phyloP scores from a whole-genome alignment of 1,284 basidiomycete genomes.

The Coniferiporia weirii region DNA sequence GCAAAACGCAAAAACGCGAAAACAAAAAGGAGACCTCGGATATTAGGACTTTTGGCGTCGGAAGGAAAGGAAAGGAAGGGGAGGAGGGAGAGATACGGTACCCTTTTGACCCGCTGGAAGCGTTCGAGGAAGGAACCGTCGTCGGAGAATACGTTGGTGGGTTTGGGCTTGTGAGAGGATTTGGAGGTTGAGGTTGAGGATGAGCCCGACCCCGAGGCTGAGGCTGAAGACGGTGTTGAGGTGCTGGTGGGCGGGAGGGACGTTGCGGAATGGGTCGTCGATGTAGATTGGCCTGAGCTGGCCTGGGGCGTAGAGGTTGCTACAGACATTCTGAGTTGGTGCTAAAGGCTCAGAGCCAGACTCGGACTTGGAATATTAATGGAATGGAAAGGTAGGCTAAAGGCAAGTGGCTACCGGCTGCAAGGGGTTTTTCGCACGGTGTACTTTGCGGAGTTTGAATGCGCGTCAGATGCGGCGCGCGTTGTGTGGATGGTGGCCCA shows the following conservation, averaged over 20 bases:
- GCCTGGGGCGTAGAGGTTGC: neutral
- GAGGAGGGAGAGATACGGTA: conserved; percentile 20
- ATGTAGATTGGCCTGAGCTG: neutral
- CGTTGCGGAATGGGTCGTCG: neutral
- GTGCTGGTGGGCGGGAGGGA: neutral
- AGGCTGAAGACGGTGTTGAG: neutral
- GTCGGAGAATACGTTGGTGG: conserved; percentile 52
- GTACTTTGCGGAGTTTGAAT: neutral
- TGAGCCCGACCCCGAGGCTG: too few relatives aligned
- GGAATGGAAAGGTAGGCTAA: too few relatives aligned
- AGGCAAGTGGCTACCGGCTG: too few relatives aligned
- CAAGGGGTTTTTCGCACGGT: neutral
- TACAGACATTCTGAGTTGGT: neutral
- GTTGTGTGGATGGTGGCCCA: neutral
- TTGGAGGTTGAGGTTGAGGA: conserved; percentile 3
- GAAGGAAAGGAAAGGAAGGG: too few relatives aligned
- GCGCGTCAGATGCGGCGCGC: too few relatives aligned
- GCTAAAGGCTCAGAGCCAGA: too few relatives aligned
- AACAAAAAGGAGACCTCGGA: neutral
- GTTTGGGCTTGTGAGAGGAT: conserved; percentile 33
- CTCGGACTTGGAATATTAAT: too few relatives aligned
- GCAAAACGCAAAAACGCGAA: neutral
- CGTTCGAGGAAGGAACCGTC: conserved; percentile 56
- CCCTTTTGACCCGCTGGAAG: conserved; percentile 50
- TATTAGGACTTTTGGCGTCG: neutral